Evolutionary conservation across 371 early-diverging fungal genomes (phyloP).

Genomic region (Mycotypha africana): DNA sequence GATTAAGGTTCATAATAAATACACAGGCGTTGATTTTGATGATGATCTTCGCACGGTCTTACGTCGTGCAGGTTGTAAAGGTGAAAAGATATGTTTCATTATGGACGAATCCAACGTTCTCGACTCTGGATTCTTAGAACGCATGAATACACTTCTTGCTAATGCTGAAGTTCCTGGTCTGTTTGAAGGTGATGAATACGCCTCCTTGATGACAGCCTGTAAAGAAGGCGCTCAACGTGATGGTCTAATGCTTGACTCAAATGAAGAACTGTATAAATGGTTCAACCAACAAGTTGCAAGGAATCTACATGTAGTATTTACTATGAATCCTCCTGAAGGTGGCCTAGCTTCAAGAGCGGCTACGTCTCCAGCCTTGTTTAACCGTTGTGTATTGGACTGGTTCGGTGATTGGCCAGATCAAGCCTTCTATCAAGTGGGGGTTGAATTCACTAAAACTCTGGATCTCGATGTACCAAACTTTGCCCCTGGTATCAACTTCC

Average conservation of each 20-base stretch:
- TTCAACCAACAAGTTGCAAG: constrained; percentile 95
- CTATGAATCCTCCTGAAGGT: constrained; percentile 98
- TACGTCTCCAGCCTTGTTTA: constrained; percentile 98
- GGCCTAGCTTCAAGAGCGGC: constrained; percentile 93
- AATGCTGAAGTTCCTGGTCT: constrained; percentile 98
- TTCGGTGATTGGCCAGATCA: constrained; percentile 98
- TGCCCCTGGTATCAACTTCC: constrained; percentile 67
- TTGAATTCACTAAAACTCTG: constrained; percentile 86
- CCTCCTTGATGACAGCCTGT: constrained; percentile 91
- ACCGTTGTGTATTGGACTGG: constrained; percentile 99
- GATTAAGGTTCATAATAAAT: constrained; percentile 94
- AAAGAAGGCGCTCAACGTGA: constrained; percentile 94
- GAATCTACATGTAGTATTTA: constrained; percentile 98
- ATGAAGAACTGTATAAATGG: constrained; percentile 97
- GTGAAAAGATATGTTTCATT: constrained; percentile 97
- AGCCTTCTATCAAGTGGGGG: constrained; percentile 96
- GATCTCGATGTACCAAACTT: constrained; percentile 83
- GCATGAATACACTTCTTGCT: constrained; percentile 98
- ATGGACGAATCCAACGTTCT: constrained; percentile 97
- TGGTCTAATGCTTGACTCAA: constrained; percentile 89
- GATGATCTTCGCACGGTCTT: constrained; percentile 92
- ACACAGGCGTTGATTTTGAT: constrained; percentile 95
- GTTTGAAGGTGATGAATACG: constrained; percentile 97
- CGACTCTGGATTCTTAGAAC: constrained; percentile 95
- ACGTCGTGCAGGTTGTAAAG: constrained; percentile 92